Evolutionary conservation across 352 stramenopile species (phyloP).

Genomic region (Globisporangium solare): DNA sequence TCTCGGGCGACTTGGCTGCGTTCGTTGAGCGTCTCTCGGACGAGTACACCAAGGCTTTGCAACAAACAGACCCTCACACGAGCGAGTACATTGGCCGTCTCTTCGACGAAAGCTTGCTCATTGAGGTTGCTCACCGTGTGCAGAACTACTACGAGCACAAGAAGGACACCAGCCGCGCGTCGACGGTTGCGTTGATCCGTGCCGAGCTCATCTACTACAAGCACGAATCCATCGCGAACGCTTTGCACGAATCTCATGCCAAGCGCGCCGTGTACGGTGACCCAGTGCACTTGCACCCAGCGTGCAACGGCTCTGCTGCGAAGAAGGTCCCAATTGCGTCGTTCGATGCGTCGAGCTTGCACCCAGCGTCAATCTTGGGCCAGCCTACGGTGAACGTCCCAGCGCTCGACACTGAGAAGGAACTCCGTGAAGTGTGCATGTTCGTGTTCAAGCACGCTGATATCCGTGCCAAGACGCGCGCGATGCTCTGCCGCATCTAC

Average conservation of each 20-base stretch:
- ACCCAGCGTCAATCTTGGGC: conserved; percentile 72
- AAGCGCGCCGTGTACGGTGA: conserved; percentile 87
- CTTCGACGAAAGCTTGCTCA: conserved; percentile 90
- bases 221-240: conserved; percentile 90
- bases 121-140: conserved; percentile 81
- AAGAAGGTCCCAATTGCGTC: conserved; percentile 34
- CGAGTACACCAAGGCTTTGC: conserved; percentile 98
- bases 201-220: conserved; percentile 97
- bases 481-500: conserved; percentile 99
- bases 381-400: conserved; percentile 63
- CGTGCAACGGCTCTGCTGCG: conserved; percentile 57
- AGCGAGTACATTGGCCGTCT: conserved; percentile 94
- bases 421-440: conserved; percentile 86
- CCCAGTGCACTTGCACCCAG: conserved; percentile 81
- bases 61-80: conserved; percentile 95
- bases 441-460: conserved; percentile 94
- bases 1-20: conserved; percentile 82
- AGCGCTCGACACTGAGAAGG: conserved; percentile 70
- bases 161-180: conserved; percentile 68
- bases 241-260: conserved; percentile 66
- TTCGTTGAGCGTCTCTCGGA: conserved; percentile 94
- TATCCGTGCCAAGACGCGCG: conserved; percentile 91
- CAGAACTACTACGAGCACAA: conserved; percentile 90
- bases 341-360: conserved; percentile 55
- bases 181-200: conserved; percentile 88